Evolutionary conservation across 2,329 filamentous ascomycete genomes (phyloP).

Genomic region (Ophiostoma populinum): DNA sequence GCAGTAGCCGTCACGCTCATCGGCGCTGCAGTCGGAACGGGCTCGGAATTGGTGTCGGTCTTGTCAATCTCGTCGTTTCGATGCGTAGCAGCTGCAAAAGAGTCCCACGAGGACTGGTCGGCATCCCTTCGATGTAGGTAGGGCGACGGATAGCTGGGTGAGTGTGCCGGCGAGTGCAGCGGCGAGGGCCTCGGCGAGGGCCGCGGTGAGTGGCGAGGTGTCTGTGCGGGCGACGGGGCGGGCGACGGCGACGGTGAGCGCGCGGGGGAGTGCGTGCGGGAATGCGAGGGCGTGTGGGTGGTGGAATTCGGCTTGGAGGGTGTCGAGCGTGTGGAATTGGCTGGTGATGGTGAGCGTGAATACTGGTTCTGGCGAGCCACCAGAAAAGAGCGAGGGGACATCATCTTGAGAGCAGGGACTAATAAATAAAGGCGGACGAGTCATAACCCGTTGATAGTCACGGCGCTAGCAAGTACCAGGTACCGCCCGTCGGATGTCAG

Average conservation of each 20-base stretch:
- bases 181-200: not conserved
- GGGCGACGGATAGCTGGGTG: conserved; percentile 1
- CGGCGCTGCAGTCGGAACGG: not conserved
- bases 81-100: not conserved
- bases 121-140: not conserved
- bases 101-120: not conserved
- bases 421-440: too few relatives aligned
- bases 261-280: too few relatives aligned
- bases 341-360: conserved; percentile 12
- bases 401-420: conserved; percentile 18
- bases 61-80: too few relatives aligned
- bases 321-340: too few relatives aligned
- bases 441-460: too few relatives aligned
- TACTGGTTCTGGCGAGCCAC: conserved; percentile 18
- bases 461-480: too few relatives aligned
- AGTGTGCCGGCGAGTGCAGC: conserved; percentile 3
- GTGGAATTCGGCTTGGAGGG: too few relatives aligned
- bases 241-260: conserved; percentile 12
- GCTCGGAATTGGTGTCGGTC: too few relatives aligned
- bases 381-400: conserved; percentile 24
- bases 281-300: too few relatives aligned
- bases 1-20: not conserved
- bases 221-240: conserved; percentile 3
- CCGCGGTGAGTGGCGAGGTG: conserved; percentile 1
- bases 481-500: too few relatives aligned